Percentiles rank a stretch among this genome's conserved stretches.
These are phyloP conservation scores for Arabidopsis thaliana DNA, from an alignment of 345 rosid genomes.

Conservation along the genomic window TAIR10.1 NC_003075.7:18164001-18164500, in stretches of 20 bases:
- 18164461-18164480: constrained; percentile 98
- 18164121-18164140: constrained; percentile 89
- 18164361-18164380: constrained; percentile 95
- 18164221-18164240: constrained; percentile 99
- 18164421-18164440: constrained; percentile 94
- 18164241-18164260: constrained; percentile 96
- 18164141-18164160: constrained; percentile 96
- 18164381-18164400: constrained; percentile 96
- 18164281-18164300: not conserved
- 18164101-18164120: not conserved
- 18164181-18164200: constrained; percentile 82
- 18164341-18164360: constrained; percentile 96
- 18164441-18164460: constrained; percentile 97
- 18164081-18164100: not conserved
- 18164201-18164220: constrained; percentile 87
- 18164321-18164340: constrained; percentile 43
- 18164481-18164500: constrained; percentile 22
- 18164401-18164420: constrained; percentile 95
- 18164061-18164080: not conserved
- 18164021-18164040: constrained; percentile 14
- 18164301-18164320: constrained; percentile 1
- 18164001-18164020: not conserved
- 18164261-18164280: constrained; percentile 12
- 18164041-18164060: constrained; percentile 19
- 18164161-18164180: constrained; percentile 86